A percentile compares a stretch with the other conserved stretches of the same genome.
phyloP scores from a whole-genome alignment of 805 yeast genomes.

The Blastobotrys attinorum region DNA sequence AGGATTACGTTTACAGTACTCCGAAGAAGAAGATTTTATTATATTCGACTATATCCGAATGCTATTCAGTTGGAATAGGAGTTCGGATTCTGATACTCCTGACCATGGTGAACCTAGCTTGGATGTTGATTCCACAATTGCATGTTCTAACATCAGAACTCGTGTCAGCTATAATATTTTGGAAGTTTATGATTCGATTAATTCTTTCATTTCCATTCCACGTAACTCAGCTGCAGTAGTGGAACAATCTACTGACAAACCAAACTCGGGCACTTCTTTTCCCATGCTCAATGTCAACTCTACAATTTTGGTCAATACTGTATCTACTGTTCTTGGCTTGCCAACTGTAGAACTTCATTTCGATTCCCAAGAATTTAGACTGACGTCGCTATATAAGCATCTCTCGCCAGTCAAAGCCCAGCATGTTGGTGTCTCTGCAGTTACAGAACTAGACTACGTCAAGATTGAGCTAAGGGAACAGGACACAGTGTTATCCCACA shows the following conservation, averaged over 20 bases:
- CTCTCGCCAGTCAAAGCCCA: not conserved
- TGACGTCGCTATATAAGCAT: not conserved
- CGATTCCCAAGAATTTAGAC: not conserved
- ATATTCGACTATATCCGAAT: slow-evolving; percentile 27
- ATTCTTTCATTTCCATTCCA: not conserved
- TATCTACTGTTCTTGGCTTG: not conserved
- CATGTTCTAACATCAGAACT: slow-evolving; percentile 18
- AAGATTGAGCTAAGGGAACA: not conserved
- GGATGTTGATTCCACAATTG: slow-evolving; percentile 13
- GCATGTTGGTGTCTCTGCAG: not conserved
- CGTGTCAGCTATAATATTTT: slow-evolving; percentile 18
- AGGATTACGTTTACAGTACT: slow-evolving; percentile 22
- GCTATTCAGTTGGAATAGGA: slow-evolving; percentile 12
- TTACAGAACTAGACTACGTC: not conserved
- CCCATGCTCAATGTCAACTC: not conserved
- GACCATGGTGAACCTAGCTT: slow-evolving; percentile 7
- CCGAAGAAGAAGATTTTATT: slow-evolving; percentile 28
- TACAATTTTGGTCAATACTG: not conserved
- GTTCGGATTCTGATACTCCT: not conserved
- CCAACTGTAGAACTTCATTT: not conserved
- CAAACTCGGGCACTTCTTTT: not conserved
- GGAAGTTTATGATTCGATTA: slow-evolving; percentile 9
- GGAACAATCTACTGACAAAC: not conserved
- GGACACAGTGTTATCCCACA: not conserved
- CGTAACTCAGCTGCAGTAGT: too few species aligned